phyloP scores from a whole-genome alignment of 176 grass and related monocot species.

The Typha latifolia region DNA sequence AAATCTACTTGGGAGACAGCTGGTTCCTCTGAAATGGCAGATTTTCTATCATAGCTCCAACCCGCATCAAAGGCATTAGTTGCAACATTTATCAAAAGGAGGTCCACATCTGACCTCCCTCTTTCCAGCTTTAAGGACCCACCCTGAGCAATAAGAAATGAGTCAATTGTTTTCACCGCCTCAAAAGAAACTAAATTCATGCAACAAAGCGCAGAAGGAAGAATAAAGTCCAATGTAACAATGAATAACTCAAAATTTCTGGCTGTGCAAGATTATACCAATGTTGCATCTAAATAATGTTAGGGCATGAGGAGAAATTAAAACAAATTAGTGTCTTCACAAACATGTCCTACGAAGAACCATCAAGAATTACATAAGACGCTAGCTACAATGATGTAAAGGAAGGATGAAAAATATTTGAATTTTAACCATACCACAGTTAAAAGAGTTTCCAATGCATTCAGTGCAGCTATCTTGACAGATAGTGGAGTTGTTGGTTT shows the following conservation, averaged over 20 bases:
- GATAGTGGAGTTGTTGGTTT: slow-evolving; percentile 31
- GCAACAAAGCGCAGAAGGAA: not conserved
- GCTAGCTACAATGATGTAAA: not conserved
- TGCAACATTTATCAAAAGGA: slow-evolving; percentile 63
- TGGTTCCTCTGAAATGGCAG: slow-evolving; percentile 26
- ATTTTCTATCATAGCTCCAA: slow-evolving; percentile 28
- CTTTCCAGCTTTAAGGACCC: slow-evolving; percentile 45
- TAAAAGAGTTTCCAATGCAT: slow-evolving; percentile 76
- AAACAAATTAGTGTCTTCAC: not conserved
- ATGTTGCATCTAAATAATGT: not conserved
- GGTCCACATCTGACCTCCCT: slow-evolving; percentile 56
- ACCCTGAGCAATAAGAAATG: slow-evolving; percentile 32
- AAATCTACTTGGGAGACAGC: slow-evolving; percentile 28
- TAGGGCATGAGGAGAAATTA: not conserved
- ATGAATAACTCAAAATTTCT: not conserved
- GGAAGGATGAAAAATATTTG: not conserved
- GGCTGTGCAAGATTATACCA: not conserved
- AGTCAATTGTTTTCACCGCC: no score
- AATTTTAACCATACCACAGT: slow-evolving; percentile 50
- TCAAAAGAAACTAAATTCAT: slow-evolving; percentile 11
- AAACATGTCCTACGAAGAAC: no score
- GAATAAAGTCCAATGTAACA: not conserved
- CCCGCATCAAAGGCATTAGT: slow-evolving; percentile 37
- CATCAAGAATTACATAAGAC: not conserved
- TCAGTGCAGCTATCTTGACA: slow-evolving; percentile 67